Evolutionary conservation across 208 protist species (phyloP).

Genomic region (Crithidia sp.): DNA sequence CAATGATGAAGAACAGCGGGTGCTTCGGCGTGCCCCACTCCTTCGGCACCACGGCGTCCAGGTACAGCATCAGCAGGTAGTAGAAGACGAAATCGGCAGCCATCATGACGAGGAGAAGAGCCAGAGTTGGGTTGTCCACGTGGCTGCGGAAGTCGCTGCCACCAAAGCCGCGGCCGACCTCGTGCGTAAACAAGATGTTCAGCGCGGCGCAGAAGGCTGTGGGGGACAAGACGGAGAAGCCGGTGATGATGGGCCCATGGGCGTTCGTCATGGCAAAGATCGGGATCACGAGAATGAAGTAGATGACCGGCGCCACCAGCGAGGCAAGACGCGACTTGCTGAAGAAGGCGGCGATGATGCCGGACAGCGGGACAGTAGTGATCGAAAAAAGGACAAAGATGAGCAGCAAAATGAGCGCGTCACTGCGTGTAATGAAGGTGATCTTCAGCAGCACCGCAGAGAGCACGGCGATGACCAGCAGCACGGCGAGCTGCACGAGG

Average conservation of each 20-base stretch:
- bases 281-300: conserved; percentile 60
- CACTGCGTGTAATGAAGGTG: conserved; percentile 53
- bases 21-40: conserved; percentile 60
- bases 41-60: conserved; percentile 60
- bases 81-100: conserved; percentile 56
- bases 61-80: conserved; percentile 64
- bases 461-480: conserved; percentile 57
- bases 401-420: conserved; percentile 55
- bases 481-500: conserved; percentile 31
- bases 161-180: conserved; percentile 44
- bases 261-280: conserved; percentile 51
- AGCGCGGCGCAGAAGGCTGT: conserved; percentile 46
- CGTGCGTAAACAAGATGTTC: conserved; percentile 38
- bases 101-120: conserved; percentile 42
- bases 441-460: conserved; percentile 41
- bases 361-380: conserved; percentile 58
- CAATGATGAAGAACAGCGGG: conserved; percentile 67
- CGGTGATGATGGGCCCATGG: conserved; percentile 18
- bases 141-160: conserved; percentile 22
- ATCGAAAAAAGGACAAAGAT: conserved; percentile 64
- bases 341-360: conserved; percentile 66
- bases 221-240: conserved; percentile 46
- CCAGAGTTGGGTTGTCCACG: conserved; percentile 17
- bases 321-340: conserved; percentile 65
- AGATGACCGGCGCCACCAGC: conserved; percentile 70